Percentiles rank a stretch among this genome's conserved stretches.
Evolutionary conservation across 345 rosid species (phyloP).

Genomic region (Hevea brasiliensis): DNA sequence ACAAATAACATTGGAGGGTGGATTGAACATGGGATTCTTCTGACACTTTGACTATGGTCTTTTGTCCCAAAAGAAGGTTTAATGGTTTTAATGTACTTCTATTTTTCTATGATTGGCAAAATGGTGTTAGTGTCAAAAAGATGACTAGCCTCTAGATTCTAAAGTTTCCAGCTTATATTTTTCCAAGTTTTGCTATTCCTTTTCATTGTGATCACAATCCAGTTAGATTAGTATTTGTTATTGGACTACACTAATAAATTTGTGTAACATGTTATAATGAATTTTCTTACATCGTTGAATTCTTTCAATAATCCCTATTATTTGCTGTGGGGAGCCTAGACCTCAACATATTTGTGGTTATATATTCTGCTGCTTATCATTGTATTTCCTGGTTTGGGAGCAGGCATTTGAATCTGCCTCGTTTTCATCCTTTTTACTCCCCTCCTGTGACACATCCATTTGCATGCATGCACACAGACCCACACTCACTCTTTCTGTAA

Average conservation of each 20-base stretch:
- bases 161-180: background rate
- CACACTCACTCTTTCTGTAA: too few species aligned
- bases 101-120: too few species aligned
- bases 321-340: too few species aligned
- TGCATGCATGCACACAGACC: too few species aligned
- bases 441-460: too few species aligned
- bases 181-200: background rate
- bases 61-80: background rate
- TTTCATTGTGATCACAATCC: background rate
- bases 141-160: background rate
- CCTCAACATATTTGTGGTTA: too few species aligned
- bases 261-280: background rate
- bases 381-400: too few species aligned
- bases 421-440: background rate
- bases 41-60: background rate
- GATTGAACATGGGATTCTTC: too few species aligned
- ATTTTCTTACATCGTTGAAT: too few species aligned
- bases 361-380: too few species aligned
- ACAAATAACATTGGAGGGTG: background rate
- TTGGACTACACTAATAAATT: background rate
- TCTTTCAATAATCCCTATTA: background rate
- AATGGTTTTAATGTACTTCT: background rate
- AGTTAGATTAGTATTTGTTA: background rate
- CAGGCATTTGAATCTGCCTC: too few species aligned
- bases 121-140: background rate